phyloP scores from a whole-genome alignment of 352 stramenopile species.

The Lagenidium giganteum region DNA sequence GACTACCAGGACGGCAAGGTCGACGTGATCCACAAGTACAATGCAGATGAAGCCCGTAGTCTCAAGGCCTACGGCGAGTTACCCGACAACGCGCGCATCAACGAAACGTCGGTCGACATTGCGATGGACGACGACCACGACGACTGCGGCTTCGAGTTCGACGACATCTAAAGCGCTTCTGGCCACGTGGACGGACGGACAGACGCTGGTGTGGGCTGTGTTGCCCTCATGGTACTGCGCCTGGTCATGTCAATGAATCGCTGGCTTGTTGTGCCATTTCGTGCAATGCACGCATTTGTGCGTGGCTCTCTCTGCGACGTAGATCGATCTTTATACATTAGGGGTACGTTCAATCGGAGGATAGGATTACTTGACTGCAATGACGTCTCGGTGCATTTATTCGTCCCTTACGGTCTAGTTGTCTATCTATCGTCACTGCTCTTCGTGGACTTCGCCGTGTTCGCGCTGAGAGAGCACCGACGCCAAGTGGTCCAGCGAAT shows the following conservation, averaged over 20 bases:
- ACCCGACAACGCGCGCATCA: conserved; percentile 93
- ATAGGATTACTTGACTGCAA: too few species aligned
- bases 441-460: conserved; percentile 11
- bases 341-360: too few species aligned
- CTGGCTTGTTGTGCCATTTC: too few species aligned
- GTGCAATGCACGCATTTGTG: too few species aligned
- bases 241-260: too few species aligned
- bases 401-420: not conserved
- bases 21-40: conserved; percentile 99
- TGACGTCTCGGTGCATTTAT: too few species aligned
- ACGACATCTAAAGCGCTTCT: conserved; percentile 85
- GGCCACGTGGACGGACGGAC: too few species aligned
- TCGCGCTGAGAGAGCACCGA: conserved; percentile 9
- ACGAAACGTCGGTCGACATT: conserved; percentile 86
- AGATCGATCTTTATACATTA: too few species aligned
- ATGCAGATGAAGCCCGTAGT: conserved; percentile 96
- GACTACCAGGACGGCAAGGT: conserved; percentile 99
- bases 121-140: conserved; percentile 82
- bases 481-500: conserved; percentile 2
- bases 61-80: conserved; percentile 99
- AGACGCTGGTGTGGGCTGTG: too few species aligned
- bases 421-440: not conserved
- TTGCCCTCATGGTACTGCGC: too few species aligned
- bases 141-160: conserved; percentile 88
- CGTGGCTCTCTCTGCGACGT: too few species aligned